Evolutionary conservation across 129 eudicot species (phyloP), one percentile per base, ranked within the genome.

Genomic region (carrot (Daucus carota)): DNA sequence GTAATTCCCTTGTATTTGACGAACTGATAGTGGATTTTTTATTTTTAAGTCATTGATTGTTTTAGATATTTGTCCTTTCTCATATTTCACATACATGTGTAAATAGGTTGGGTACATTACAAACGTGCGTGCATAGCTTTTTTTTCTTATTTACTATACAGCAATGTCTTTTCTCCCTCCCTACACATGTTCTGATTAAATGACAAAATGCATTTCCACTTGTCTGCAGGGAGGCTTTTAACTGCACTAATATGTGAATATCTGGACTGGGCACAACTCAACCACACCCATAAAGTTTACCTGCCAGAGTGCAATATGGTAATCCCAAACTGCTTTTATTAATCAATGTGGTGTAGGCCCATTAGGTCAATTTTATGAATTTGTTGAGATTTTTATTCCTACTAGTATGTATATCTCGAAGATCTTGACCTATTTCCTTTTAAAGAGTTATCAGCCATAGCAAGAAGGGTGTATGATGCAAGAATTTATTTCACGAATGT

Each of bases 291-390:
- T 38, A 94, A 94, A 85, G 98, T 94, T 62, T 94, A 91, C 81
- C 78, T 87, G 63, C 98, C 98, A 0, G 98, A 94, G 80, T 91
- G 93, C 48, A 94, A 94, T 81, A 73, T 94, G 98, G 98, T 94
- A 91, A 72, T 83, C 26, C 44, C 72, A 17, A 71, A 20, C 31
- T 17, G 1, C 44, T 68, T 31, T 67, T 62, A 29, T 75, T 66
- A n/a, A 47, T 73, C 45, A 36, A 24, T 13, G 45, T 62, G 36
- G 69, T 62, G 20, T 28, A 11, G 69, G 18, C 13, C 17, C 34
- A 4, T 26, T 31, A 29, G 18, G 3, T 29, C 70, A 12, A 63
- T 63, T 13, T 29, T 11, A 11, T 63, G 22, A 54, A 22, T 24
- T 10, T 57, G 15, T 57, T 8, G 65, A 52, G n/a, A 9, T 22